Conservation (phyloP, 768 basidiomycete genomes). For the Rhodocollybia butyracea region DNA sequence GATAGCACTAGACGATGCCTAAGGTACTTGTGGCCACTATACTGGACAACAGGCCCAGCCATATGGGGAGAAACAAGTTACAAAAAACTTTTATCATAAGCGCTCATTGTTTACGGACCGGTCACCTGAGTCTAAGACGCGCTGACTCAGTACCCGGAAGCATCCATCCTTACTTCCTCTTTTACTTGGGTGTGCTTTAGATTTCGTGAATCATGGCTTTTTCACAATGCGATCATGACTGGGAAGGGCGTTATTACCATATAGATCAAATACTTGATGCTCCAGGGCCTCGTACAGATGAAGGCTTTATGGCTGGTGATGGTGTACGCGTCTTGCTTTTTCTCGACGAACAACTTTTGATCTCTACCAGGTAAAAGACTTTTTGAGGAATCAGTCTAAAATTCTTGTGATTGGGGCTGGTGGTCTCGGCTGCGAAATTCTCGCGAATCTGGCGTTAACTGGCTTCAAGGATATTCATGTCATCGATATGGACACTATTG, state of each 20-base stretch:
- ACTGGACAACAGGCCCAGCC: conserved; percentile 48
- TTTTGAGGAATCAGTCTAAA: conserved; percentile 81
- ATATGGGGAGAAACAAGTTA: conserved; percentile 23
- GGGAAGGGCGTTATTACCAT: conserved; percentile 63
- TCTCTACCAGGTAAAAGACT: conserved; percentile 70
- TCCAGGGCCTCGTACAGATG: conserved; percentile 88
- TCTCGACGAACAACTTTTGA: background rate
- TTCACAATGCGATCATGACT: conserved; percentile 4
- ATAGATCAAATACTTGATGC: conserved; percentile 84
- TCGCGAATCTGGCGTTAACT: conserved; percentile 92
- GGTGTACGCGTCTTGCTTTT: conserved; percentile 28
- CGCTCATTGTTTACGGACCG: background rate
- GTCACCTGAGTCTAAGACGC: background rate
- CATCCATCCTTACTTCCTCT: background rate
- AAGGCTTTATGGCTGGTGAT: conserved; percentile 77
- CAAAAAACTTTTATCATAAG: conserved; percentile 10
- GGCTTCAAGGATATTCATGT: conserved; percentile 99
- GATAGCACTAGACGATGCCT: conserved; percentile 86
- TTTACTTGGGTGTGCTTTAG: background rate
- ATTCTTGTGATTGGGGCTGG: conserved; percentile 98
- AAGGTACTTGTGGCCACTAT: conserved; percentile 80
- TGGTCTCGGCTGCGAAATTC: conserved; percentile 95
- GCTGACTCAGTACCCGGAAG: too few species aligned
- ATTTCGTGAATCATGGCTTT: background rate
- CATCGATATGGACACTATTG: conserved; percentile 99